A percentile compares a stretch with the other conserved stretches of the same genome.
Evolutionary conservation across 1,139 yeast genomes (phyloP).

Genomic region (Yamadazyma conglobata): DNA sequence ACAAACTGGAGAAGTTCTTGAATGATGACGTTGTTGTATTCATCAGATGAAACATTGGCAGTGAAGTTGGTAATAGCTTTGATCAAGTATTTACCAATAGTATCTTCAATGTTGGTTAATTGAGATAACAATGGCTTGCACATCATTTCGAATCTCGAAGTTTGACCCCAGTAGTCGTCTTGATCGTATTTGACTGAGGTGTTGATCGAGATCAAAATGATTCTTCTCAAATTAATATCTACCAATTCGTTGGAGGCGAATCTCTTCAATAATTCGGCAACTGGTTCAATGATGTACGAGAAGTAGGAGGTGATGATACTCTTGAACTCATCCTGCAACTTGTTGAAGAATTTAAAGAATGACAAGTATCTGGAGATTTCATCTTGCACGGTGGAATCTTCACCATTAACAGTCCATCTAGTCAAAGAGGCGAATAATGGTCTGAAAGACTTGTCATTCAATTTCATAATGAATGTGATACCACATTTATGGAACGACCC

Average conservation of each 20-base stretch:
- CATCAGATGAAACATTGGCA: constrained; percentile 71
- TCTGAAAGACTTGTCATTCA: constrained; percentile 87
- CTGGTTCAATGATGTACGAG: constrained; percentile 79
- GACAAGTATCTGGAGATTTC: constrained; percentile 60
- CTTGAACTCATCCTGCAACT: constrained; percentile 76
- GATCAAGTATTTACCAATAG: constrained; percentile 73
- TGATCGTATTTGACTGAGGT: constrained; percentile 84
- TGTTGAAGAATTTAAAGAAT: constrained; percentile 83
- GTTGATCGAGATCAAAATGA: constrained; percentile 66
- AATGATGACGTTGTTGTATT: constrained; percentile 59
- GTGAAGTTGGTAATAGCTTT: constrained; percentile 79
- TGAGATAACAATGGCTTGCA: constrained; percentile 62
- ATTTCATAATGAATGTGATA: constrained; percentile 75
- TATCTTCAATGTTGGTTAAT: constrained; percentile 60
- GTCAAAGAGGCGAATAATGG: constrained; percentile 84
- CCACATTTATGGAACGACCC: constrained; percentile 72
- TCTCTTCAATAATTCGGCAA: constrained; percentile 49
- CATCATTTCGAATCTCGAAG: constrained; percentile 75
- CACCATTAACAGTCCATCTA: constrained; percentile 92
- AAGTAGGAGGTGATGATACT: constrained; percentile 86
- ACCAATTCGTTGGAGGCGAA: constrained; percentile 40
- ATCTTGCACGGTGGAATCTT: constrained; percentile 49
- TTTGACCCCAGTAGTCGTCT: constrained; percentile 92
- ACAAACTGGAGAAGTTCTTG: constrained; percentile 36
- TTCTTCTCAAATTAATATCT: constrained; percentile 63